phyloP scores from a whole-genome alignment of 2,329 filamentous ascomycete species.

The Aureobasidium namibiae region DNA sequence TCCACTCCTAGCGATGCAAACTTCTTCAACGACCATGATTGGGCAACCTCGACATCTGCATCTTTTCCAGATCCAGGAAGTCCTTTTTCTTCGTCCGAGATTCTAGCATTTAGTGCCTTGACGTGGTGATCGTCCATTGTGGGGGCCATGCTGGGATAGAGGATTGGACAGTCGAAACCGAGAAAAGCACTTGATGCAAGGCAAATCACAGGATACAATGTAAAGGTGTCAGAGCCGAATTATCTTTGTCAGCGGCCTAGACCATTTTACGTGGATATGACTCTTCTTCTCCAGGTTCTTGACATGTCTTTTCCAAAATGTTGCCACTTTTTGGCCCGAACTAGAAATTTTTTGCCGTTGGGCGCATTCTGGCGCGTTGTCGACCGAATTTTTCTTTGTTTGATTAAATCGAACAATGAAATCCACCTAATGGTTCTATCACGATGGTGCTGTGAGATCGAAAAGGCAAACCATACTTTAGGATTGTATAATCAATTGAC shows the following conservation, averaged over 20 bases:
- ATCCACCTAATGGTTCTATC: too few relatives aligned
- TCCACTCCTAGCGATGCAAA: constrained; percentile 9
- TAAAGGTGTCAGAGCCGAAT: not conserved
- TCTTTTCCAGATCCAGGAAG: not conserved
- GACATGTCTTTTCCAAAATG: not conserved
- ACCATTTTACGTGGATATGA: constrained; percentile 3
- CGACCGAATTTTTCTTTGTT: not conserved
- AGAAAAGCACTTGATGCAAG: not conserved
- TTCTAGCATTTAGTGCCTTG: not conserved
- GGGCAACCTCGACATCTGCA: not conserved
- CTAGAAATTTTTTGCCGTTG: constrained; percentile 10
- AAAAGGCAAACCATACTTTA: too few relatives aligned
- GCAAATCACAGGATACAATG: not conserved
- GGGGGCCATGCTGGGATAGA: not conserved
- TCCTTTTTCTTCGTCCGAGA: constrained; percentile 7
- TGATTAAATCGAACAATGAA: not conserved
- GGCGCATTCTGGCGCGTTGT: not conserved
- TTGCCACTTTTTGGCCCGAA: constrained; percentile 8
- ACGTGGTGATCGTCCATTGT: not conserved
- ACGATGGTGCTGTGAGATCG: too few relatives aligned
- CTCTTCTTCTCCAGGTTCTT: constrained; percentile 9
- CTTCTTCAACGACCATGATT: constrained; percentile 4
- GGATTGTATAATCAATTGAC: too few relatives aligned
- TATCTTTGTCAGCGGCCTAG: not conserved
- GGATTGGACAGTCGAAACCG: not conserved